phyloP scores from a whole-genome alignment of 306 rosid genomes.

The Quercus aquifolioides region DNA sequence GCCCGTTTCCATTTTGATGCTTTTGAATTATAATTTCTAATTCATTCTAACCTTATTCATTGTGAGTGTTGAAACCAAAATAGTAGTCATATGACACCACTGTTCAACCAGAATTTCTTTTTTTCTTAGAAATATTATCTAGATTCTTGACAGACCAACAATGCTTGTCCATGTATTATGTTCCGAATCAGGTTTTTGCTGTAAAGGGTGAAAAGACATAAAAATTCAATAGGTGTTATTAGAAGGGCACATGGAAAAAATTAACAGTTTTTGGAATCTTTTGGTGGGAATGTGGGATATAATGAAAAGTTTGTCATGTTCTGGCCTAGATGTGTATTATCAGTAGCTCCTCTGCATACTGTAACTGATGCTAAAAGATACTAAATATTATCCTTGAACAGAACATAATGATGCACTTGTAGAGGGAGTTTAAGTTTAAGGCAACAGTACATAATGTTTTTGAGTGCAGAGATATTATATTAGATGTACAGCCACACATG shows the following conservation, averaged over 20 bases:
- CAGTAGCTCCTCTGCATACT: background rate
- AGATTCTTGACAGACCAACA: slow-evolving; percentile 9
- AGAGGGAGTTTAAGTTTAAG: no score
- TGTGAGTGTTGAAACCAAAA: background rate
- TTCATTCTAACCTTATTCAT: background rate
- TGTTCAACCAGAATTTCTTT: background rate
- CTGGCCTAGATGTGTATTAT: background rate
- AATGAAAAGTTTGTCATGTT: background rate
- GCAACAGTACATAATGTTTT: no score
- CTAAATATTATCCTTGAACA: no score
- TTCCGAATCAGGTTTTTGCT: background rate
- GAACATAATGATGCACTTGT: no score
- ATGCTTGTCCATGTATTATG: background rate
- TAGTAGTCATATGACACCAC: slow-evolving; percentile 1
- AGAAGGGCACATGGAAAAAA: background rate
- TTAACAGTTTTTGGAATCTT: slow-evolving; percentile 10
- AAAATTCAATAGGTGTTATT: background rate
- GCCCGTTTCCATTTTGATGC: background rate
- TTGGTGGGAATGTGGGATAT: slow-evolving; percentile 3
- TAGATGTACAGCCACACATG: no score
- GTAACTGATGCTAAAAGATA: background rate
- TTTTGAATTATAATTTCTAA: background rate
- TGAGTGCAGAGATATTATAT: background rate
- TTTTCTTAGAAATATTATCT: background rate
- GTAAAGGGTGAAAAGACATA: slow-evolving; percentile 17